Evolutionary conservation across 805 yeast genomes (phyloP), one percentile per base, ranked within the genome.

Genomic region (Schwanniomyces vanrijiae): DNA sequence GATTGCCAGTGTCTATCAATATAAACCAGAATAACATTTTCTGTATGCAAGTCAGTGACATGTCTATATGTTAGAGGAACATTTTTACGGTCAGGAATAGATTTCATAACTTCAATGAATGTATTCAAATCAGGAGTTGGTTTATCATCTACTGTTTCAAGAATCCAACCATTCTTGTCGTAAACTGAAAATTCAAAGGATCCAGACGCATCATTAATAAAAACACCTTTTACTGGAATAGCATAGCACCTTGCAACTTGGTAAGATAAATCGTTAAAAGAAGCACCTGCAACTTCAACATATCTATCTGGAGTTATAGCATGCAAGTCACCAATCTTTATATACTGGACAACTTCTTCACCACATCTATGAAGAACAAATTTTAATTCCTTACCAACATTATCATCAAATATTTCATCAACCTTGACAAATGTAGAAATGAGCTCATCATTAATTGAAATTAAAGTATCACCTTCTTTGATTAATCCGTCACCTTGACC

Each of bases 1-100:
- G 84, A 76, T 47, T 78, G 74, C 96, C 96, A 90, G 66, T 89
- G 96, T 53, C 96, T 82, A 59, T 90, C 96, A 43, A 90, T 77
- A 56, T 78, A 81, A 9, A 87, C 75, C 1, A 86, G 79, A n/a
- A 82, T 75, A 29, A 86, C 78, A 40, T 78, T 72, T 31, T 86
- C 86, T 2, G 90, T 79, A 64, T 90, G 96, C 51, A 86, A 74
- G 60, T 90, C 96, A 2, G 89, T 77, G 40, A 90, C 76, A 64
- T 89, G 94, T 52, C 91, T 83, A 66, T 80, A 88, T 47, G 82
- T 71, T 19, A 87, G 77, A 2, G 90, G 71, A 2, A 91, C 86
- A 56, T 86, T 81, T 42, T 83, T 76, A 40, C 83, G 74, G 62
- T 90, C 96, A 1, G 96, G 96, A 11, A 90, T 84, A 1, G 56